Percentiles rank a stretch among this genome's conserved stretches.
These are phyloP conservation scores for Barnettozyma sp. DNA, from an alignment of 805 yeast genomes.

Conservation along the genomic window DNA sequence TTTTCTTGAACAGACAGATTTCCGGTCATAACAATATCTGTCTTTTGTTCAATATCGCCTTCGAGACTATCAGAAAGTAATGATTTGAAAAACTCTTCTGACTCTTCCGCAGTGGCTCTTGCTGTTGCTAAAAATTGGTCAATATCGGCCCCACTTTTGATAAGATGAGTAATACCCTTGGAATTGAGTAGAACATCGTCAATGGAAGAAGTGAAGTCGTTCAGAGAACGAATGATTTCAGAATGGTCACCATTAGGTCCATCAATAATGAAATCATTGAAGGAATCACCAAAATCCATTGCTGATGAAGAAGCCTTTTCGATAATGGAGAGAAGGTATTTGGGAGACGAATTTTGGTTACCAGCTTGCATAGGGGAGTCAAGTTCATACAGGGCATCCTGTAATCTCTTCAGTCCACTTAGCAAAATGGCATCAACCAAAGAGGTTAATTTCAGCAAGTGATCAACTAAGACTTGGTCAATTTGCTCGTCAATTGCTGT, in stretches of 20 bases:
- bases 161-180: slow-evolving; percentile 59
- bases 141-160: slow-evolving; percentile 44
- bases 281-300: slow-evolving; percentile 73
- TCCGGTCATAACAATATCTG: slow-evolving; percentile 70
- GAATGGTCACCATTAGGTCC: slow-evolving; percentile 62
- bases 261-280: slow-evolving; percentile 69
- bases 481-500: slow-evolving; percentile 52
- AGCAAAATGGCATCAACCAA: slow-evolving; percentile 64
- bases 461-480: slow-evolving; percentile 43
- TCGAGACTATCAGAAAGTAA: slow-evolving; percentile 47
- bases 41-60: slow-evolving; percentile 54
- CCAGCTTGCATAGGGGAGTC: slow-evolving; percentile 81
- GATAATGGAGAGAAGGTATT: slow-evolving; percentile 55
- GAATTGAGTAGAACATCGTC: slow-evolving; percentile 58
- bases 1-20: slow-evolving; percentile 68
- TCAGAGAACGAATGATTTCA: slow-evolving; percentile 52
- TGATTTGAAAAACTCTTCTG: slow-evolving; percentile 55
- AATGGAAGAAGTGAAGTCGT: slow-evolving; percentile 54
- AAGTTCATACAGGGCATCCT: slow-evolving; percentile 61
- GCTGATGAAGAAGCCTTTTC: slow-evolving; percentile 67
- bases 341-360: slow-evolving; percentile 68
- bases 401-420: slow-evolving; percentile 65
- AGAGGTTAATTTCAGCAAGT: slow-evolving; percentile 43
- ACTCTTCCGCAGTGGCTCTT: slow-evolving; percentile 49
- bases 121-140: slow-evolving; percentile 44